Percentiles rank a stretch among this genome's conserved stretches.
phyloP scores from a whole-genome alignment of 2,329 filamentous ascomycete species.

The Myriosclerotinia scirpicola region DNA sequence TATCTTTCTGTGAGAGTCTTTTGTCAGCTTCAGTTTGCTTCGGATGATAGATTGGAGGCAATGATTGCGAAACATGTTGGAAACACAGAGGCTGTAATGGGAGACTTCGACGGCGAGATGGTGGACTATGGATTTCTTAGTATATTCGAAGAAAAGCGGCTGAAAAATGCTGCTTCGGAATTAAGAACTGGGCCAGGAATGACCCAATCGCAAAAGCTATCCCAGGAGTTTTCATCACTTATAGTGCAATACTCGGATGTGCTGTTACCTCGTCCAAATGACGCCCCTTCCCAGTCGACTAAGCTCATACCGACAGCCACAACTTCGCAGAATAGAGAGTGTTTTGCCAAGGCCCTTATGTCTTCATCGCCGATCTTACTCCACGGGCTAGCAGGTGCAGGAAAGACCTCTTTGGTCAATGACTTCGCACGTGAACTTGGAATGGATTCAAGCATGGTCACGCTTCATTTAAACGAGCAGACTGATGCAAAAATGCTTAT shows the following conservation, averaged over 20 bases:
- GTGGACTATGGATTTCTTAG: constrained; percentile 78
- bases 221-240: constrained; percentile 53
- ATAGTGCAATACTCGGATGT: constrained; percentile 66
- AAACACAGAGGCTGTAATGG: constrained; percentile 58
- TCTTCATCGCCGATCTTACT: constrained; percentile 72
- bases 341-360: constrained; percentile 67
- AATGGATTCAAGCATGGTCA: constrained; percentile 81
- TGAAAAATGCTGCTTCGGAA: constrained; percentile 28
- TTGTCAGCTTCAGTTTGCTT: constrained; percentile 73
- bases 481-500: constrained; percentile 96
- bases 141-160: constrained; percentile 53
- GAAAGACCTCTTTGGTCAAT: constrained; percentile 84
- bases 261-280: constrained; percentile 64
- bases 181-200: neutral
- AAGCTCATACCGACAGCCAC: constrained; percentile 70
- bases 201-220: neutral
- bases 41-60: constrained; percentile 74
- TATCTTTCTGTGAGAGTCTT: constrained; percentile 83
- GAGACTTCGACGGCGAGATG: constrained; percentile 69
- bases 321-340: constrained; percentile 68
- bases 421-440: constrained; percentile 79
- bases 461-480: constrained; percentile 94
- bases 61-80: constrained; percentile 68
- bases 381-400: constrained; percentile 78
- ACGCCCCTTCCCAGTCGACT: constrained; percentile 49